Conservation (phyloP, 345 rosid species). For the Rhizophora apiculata region DNA sequence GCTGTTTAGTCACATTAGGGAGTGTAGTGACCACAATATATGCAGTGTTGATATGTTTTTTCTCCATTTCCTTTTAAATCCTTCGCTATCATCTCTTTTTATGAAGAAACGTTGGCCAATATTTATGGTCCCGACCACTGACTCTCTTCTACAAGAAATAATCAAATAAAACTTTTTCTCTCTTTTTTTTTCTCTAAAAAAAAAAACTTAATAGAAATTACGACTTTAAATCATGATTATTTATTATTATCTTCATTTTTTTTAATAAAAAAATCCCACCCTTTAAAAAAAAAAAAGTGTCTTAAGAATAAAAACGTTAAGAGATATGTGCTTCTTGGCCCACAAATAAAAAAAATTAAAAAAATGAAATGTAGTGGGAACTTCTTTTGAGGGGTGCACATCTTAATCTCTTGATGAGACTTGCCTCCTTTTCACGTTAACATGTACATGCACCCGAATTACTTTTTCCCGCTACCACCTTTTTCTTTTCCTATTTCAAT, state of each 20-base stretch:
- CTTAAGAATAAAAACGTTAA: not conserved
- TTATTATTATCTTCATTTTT: too few species aligned
- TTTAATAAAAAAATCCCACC: too few species aligned
- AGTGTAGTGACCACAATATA: slow-evolving; percentile 32
- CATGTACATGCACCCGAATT: not conserved
- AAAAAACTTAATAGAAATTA: not conserved
- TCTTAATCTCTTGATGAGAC: slow-evolving; percentile 53
- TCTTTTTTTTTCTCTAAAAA: too few species aligned
- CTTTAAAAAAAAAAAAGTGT: too few species aligned
- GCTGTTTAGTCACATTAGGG: slow-evolving; percentile 17
- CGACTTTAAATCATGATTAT: not conserved
- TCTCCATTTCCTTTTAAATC: not conserved
- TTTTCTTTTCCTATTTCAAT: slow-evolving; percentile 7
- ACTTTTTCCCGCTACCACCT: not conserved
- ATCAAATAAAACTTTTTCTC: too few species aligned
- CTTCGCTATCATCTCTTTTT: slow-evolving; percentile 1
- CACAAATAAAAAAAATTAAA: not conserved
- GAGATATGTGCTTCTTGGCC: slow-evolving; percentile 17
- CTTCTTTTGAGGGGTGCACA: slow-evolving; percentile 62
- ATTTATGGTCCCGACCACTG: slow-evolving; percentile 9
- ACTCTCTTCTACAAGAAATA: not conserved
- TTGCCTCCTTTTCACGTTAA: slow-evolving; percentile 45
- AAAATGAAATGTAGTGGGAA: slow-evolving; percentile 29
- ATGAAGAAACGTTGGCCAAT: not conserved
- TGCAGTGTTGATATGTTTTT: slow-evolving; percentile 23